These are phyloP conservation scores for Aspergillus phoenicis DNA, from an alignment of 2,329 filamentous ascomycete genomes.

Conservation along the genomic window DNA sequence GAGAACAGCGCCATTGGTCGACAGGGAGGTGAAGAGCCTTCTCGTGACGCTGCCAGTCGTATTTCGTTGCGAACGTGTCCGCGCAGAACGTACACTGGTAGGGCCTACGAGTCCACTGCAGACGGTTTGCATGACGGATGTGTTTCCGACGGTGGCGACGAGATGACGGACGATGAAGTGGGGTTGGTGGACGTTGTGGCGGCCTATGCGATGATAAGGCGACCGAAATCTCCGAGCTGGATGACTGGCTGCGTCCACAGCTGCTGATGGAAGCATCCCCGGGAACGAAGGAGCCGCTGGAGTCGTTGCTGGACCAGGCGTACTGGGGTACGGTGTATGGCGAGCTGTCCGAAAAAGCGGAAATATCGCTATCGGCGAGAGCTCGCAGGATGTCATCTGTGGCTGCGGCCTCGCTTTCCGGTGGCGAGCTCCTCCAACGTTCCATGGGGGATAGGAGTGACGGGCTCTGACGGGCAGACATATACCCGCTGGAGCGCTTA, in stretches of 20 bases:
- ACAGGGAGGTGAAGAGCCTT: slow-evolving; percentile 53
- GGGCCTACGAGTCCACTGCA: not conserved
- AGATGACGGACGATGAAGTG: slow-evolving; percentile 5
- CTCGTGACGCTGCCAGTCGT: slow-evolving; percentile 52
- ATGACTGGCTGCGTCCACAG: slow-evolving; percentile 52
- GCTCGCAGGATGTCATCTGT: slow-evolving; percentile 63
- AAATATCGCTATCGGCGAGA: slow-evolving; percentile 37
- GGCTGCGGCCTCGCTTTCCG: slow-evolving; percentile 65
- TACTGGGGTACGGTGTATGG: slow-evolving; percentile 30
- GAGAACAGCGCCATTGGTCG: slow-evolving; percentile 58
- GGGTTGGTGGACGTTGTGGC: slow-evolving; percentile 17
- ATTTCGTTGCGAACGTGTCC: slow-evolving; percentile 49
- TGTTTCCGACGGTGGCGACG: slow-evolving; percentile 33
- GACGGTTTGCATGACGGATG: not conserved
- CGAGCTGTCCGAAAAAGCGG: slow-evolving; percentile 7
- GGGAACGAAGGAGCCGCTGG: slow-evolving; percentile 50
- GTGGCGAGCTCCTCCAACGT: slow-evolving; percentile 66
- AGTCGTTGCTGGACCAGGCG: slow-evolving; percentile 48
- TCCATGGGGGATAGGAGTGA: slow-evolving; percentile 61
- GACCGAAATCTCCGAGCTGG: slow-evolving; percentile 54
- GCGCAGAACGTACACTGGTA: slow-evolving; percentile 51
- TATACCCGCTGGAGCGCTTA: slow-evolving; percentile 1
- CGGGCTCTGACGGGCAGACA: not conserved
- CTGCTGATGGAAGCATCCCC: slow-evolving; percentile 54
- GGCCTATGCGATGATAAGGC: not conserved